These are phyloP conservation scores for Penicillium fimorum DNA, from an alignment of 495 filamentous ascomycete species.

Conservation along the genomic window DNA sequence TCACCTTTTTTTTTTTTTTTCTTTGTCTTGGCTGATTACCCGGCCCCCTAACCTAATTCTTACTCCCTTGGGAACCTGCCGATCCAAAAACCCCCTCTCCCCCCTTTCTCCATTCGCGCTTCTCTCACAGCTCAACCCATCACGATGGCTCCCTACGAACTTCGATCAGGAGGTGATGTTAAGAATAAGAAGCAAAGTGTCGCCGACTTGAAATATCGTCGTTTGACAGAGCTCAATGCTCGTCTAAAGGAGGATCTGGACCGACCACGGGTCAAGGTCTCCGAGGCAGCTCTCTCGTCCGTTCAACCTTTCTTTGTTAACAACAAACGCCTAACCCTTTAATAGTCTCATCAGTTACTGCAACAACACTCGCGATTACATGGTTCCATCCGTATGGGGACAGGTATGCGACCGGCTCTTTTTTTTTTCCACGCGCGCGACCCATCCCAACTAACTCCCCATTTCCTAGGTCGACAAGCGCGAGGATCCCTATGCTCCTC, in stretches of 20 bases:
- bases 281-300: conserved; percentile 89
- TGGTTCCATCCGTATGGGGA: conserved; percentile 98
- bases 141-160: conserved; percentile 54
- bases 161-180: conserved; percentile 61
- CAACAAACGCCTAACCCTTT: conserved; percentile 3
- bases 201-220: conserved; percentile 94
- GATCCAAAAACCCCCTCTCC: conserved; percentile 15
- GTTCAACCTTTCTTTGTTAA: conserved; percentile 27
- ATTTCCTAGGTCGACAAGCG: conserved; percentile 69
- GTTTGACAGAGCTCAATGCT: conserved; percentile 93
- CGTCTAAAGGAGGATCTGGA: conserved; percentile 93
- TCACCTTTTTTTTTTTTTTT: conserved; percentile 25
- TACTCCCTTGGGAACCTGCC: conserved; percentile 9
- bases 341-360: conserved; percentile 91
- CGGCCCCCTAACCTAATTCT: conserved; percentile 14
- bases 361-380: conserved; percentile 94
- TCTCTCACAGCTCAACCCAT: conserved; percentile 8
- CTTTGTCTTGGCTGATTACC: conserved; percentile 12
- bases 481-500: conserved; percentile 95
- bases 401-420: conserved; percentile 56
- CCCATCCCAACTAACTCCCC: conserved; percentile 17
- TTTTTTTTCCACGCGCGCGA: conserved; percentile 9
- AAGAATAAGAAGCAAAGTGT: conserved; percentile 99
- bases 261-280: conserved; percentile 89
- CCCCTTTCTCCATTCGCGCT: conserved; percentile 12